Conservation (phyloP, 1,139 yeast genomes). For the Saccharomyces hybrid region DNA sequence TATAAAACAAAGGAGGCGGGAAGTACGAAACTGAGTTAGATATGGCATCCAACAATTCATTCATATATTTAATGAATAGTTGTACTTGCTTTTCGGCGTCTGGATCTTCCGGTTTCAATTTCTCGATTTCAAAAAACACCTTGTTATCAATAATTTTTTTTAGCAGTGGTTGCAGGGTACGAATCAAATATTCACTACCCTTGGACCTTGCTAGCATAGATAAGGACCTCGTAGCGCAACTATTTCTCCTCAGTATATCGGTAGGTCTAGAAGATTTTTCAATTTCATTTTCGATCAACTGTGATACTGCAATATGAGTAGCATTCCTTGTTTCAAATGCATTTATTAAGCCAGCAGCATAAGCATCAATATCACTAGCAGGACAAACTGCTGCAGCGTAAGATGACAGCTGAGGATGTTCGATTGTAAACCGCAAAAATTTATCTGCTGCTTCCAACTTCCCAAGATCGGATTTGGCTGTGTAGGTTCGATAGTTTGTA, state of each 20-base stretch:
- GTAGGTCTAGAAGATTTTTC: constrained; percentile 51
- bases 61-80: constrained; percentile 51
- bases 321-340: constrained; percentile 48
- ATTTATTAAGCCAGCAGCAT: constrained; percentile 64
- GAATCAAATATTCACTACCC: constrained; percentile 52
- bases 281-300: constrained; percentile 58
- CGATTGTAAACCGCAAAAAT: constrained; percentile 18
- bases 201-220: constrained; percentile 62
- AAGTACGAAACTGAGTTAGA: constrained; percentile 48
- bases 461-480: constrained; percentile 27
- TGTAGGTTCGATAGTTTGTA: constrained; percentile 34
- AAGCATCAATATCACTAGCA: constrained; percentile 61
- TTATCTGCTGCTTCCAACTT: constrained; percentile 29
- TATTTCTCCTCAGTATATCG: constrained; percentile 71
- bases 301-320: constrained; percentile 49
- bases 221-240: constrained; percentile 71
- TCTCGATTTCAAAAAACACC: constrained; percentile 66
- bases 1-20: constrained; percentile 67
- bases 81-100: constrained; percentile 38
- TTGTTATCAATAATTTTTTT: constrained; percentile 44
- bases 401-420: constrained; percentile 31
- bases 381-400: constrained; percentile 44
- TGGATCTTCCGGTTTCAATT: constrained; percentile 35
- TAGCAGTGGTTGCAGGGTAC: constrained; percentile 48
- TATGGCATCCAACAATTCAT: constrained; percentile 54